Evolutionary conservation across 352 stramenopile genomes (phyloP).

Genomic region (Globisporangium paddicum): DNA sequence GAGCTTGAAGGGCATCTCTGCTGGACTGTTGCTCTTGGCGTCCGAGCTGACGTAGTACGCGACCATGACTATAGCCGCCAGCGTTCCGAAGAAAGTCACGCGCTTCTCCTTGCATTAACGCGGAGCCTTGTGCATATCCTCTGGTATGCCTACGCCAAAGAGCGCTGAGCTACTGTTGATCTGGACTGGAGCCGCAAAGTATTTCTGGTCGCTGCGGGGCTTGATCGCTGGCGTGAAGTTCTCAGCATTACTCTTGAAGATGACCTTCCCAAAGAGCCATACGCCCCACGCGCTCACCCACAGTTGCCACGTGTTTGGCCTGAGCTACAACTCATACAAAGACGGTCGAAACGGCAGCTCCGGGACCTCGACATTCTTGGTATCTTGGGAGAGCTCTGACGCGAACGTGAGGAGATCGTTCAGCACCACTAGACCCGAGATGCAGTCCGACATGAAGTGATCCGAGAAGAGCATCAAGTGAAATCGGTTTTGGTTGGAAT

Average conservation of each 20-base stretch:
- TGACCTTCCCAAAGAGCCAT: background rate
- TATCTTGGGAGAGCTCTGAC: background rate
- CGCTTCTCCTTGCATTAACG: too few relatives aligned
- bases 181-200: too few relatives aligned
- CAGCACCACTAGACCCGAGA: constrained; percentile 7
- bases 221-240: constrained; percentile 5
- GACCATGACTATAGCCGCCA: too few relatives aligned
- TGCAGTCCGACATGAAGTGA: constrained; percentile 9
- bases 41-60: too few relatives aligned
- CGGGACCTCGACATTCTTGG: background rate
- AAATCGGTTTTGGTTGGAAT: background rate
- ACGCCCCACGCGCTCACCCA: too few relatives aligned
- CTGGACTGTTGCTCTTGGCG: too few relatives aligned
- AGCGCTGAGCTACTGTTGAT: too few relatives aligned
- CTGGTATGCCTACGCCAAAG: too few relatives aligned
- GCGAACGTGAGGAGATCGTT: constrained; percentile 10
- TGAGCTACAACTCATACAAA: too few relatives aligned
- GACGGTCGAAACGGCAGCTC: constrained; percentile 5
- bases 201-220: constrained; percentile 6
- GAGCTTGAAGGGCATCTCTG: too few relatives aligned
- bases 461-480: constrained; percentile 10
- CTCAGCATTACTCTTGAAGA: constrained; percentile 5
- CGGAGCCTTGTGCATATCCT: too few relatives aligned
- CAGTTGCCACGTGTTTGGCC: constrained; percentile 9
- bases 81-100: too few relatives aligned